Evolutionary conservation across 805 yeast genomes (phyloP), one percentile per base, ranked within the genome.

Genomic region (Millerozyma miso): DNA sequence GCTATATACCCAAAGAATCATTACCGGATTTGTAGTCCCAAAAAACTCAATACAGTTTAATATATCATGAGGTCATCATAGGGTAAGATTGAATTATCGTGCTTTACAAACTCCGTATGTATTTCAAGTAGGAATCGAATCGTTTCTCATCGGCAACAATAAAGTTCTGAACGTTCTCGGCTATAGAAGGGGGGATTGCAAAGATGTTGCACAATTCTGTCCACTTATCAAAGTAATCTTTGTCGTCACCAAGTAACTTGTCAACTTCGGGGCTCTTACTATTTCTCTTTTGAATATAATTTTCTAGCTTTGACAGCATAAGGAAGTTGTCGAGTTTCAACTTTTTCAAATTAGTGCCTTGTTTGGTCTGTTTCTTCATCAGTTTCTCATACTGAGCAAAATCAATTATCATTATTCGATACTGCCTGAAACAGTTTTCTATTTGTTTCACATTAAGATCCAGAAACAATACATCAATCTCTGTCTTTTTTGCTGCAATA

Each of bases 71-170:
- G n/a, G n/a, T n/a, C n/a, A n/a, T n/a, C n/a, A n/a, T n/a, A n/a
- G n/a, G n/a, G n/a, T n/a, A n/a, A n/a, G n/a, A n/a, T n/a, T n/a
- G n/a, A n/a, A n/a, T n/a, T n/a, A n/a, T n/a, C n/a, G n/a, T n/a
- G n/a, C 13, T 10, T 14, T 35, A 35, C 14, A 10, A 35, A 18
- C 6, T 35, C n/a, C 8, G 19, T n/a, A 41, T 12, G 16, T 35
- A 35, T 14, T 49, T 48, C 32, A 54, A 20, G 41, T 67, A 68
- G 38, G 58, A 50, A 29, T 52, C 55, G 10, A 62, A 48, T 31
- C 75, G 49, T 46, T 70, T 70, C 17, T 62, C 67, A 41, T 68
- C 72, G 3, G 74, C 75, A 7, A 70, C 60, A 7, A 70, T 49
- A 46, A 66, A 70, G 42, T 70, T 70, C 17, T 53, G 50, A 16